Evolutionary conservation across 1,284 basidiomycete genomes (phyloP).

Genomic region (Nidula niveotomentosa): DNA sequence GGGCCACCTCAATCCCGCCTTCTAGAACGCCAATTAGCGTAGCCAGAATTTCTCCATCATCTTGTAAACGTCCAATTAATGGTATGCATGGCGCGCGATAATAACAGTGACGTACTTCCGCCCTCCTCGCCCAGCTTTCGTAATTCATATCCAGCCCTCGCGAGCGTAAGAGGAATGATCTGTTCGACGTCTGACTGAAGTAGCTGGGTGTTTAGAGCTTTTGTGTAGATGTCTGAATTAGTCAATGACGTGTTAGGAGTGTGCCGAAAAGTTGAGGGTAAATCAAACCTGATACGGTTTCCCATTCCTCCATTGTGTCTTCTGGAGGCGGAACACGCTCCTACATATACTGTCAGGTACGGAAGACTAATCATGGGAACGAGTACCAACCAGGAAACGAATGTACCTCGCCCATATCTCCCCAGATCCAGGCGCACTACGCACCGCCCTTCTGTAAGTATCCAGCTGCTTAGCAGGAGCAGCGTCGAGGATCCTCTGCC

Average conservation of each 20-base stretch:
- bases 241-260: not conserved
- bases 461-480: constrained; percentile 38
- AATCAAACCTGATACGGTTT: constrained; percentile 32
- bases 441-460: constrained; percentile 52
- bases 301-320: constrained; percentile 14
- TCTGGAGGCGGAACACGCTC: constrained; percentile 29
- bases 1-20: constrained; percentile 59
- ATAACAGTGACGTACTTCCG: constrained; percentile 22
- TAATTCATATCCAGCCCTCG: constrained; percentile 66
- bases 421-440: constrained; percentile 69
- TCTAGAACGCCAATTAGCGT: constrained; percentile 56
- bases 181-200: constrained; percentile 63
- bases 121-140: constrained; percentile 45
- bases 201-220: constrained; percentile 53
- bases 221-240: constrained; percentile 52
- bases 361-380: not conserved
- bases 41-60: constrained; percentile 46
- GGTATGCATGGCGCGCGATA: not conserved
- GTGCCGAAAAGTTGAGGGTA: constrained; percentile 3
- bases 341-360: no score
- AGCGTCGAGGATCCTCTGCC: constrained; percentile 47
- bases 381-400: constrained; percentile 54
- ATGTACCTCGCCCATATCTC: constrained; percentile 76
- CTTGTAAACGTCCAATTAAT: constrained; percentile 3
- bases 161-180: constrained; percentile 64